Evolutionary conservation across 768 basidiomycete genomes (phyloP).

Genomic region (Suillus placidus): DNA sequence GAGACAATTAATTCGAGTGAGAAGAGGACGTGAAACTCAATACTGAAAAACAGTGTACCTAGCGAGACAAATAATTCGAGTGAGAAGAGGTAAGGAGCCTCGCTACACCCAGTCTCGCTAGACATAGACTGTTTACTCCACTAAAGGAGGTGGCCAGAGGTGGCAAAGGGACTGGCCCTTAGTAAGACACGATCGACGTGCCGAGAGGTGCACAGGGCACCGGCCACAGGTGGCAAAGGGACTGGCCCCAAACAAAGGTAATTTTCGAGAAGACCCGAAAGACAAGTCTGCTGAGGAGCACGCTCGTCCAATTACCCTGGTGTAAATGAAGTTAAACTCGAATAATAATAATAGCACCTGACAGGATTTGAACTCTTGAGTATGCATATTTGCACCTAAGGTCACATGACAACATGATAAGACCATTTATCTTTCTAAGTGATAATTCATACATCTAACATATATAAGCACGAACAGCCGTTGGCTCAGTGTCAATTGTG

Average conservation of each 20-base stretch:
- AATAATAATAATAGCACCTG: no score
- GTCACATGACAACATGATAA: no score
- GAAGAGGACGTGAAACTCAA: background rate
- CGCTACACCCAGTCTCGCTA: background rate
- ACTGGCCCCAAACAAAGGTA: background rate
- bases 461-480: no score
- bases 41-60: background rate
- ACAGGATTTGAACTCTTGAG: no score
- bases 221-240: background rate
- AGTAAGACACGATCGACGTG: background rate
- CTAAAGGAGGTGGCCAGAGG: background rate
- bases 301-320: background rate
- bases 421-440: no score
- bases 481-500: no score
- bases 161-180: background rate
- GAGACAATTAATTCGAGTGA: background rate
- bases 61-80: background rate
- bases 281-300: background rate
- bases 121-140: background rate
- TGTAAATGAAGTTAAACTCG: no score
- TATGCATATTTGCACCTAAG: no score
- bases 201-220: no score
- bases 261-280: no score
- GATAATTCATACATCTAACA: no score
- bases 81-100: background rate